These are phyloP conservation scores for Podospora comata DNA, from an alignment of 495 filamentous ascomycete species.

Conservation along the genomic window DNA sequence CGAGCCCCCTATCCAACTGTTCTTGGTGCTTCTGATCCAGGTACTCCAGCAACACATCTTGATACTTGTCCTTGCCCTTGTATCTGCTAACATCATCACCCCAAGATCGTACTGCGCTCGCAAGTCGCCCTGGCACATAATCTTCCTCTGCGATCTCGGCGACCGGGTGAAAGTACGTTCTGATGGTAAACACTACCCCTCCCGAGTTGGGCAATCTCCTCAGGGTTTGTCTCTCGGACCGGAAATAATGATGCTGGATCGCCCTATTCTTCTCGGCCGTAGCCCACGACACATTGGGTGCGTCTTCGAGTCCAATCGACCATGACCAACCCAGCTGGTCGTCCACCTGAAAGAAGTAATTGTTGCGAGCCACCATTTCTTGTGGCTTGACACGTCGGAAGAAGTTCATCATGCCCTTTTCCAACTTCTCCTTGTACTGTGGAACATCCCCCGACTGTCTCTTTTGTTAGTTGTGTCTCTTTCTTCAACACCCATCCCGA, in stretches of 20 bases:
- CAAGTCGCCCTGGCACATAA: constrained; percentile 68
- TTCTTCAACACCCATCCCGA: not conserved
- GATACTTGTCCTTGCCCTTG: constrained; percentile 79
- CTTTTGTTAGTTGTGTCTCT: not conserved
- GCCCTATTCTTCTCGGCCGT: constrained; percentile 74
- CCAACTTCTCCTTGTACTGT: constrained; percentile 69
- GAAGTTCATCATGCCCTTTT: constrained; percentile 81
- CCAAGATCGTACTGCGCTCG: constrained; percentile 77
- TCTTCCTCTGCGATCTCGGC: constrained; percentile 63
- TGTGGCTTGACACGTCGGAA: constrained; percentile 64
- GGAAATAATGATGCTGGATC: constrained; percentile 72
- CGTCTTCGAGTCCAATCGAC: constrained; percentile 75
- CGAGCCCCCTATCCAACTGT: constrained; percentile 65
- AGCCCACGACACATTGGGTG: constrained; percentile 60
- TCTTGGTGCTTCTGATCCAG: constrained; percentile 75
- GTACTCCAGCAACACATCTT: constrained; percentile 76
- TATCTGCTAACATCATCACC: constrained; percentile 79
- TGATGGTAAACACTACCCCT: constrained; percentile 75
- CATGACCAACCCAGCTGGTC: constrained; percentile 66
- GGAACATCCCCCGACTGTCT: constrained; percentile 68
- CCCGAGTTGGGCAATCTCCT: constrained; percentile 69
- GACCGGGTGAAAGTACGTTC: constrained; percentile 74
- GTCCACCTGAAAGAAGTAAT: constrained; percentile 81
- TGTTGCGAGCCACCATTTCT: constrained; percentile 57
- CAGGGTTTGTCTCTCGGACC: constrained; percentile 76